A percentile compares a stretch with the other conserved stretches of the same genome.
phyloP scores from a whole-genome alignment of 1,139 yeast species.

The Hansenula sp. region DNA sequence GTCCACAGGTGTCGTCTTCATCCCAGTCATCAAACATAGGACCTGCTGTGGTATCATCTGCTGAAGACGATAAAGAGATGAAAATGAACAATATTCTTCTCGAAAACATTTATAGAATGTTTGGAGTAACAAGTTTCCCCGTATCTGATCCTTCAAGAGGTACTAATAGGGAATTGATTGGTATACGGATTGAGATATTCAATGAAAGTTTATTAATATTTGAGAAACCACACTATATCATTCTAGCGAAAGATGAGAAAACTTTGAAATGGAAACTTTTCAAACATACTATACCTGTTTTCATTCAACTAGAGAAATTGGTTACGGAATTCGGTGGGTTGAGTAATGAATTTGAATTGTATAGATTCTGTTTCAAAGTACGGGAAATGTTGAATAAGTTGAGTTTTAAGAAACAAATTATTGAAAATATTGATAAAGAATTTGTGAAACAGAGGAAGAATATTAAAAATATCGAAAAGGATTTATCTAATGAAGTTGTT shows the following conservation, averaged over 20 bases:
- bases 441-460: constrained; percentile 2
- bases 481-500: constrained; percentile 14
- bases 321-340: constrained; percentile 15
- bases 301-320: constrained; percentile 26
- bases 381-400: constrained; percentile 13
- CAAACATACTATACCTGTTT: constrained; percentile 42
- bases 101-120: constrained; percentile 38
- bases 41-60: neutral
- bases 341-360: constrained; percentile 9
- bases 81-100: constrained; percentile 23
- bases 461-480: constrained; percentile 16
- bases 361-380: constrained; percentile 10
- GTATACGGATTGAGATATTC: constrained; percentile 42
- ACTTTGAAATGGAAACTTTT: constrained; percentile 32
- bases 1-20: constrained; percentile 10
- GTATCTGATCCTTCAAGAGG: constrained; percentile 33
- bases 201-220: constrained; percentile 26
- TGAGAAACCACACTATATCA: constrained; percentile 38
- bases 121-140: constrained; percentile 44
- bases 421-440: constrained; percentile 9
- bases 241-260: constrained; percentile 30
- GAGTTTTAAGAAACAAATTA: constrained; percentile 16
- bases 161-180: constrained; percentile 26
- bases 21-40: too few species aligned
- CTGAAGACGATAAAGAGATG: constrained; percentile 6